Evolutionary conservation across 2,329 filamentous ascomycete species (phyloP), one percentile per base, ranked within the genome.

Genomic region (Sclerotinia trifoliorum): DNA sequence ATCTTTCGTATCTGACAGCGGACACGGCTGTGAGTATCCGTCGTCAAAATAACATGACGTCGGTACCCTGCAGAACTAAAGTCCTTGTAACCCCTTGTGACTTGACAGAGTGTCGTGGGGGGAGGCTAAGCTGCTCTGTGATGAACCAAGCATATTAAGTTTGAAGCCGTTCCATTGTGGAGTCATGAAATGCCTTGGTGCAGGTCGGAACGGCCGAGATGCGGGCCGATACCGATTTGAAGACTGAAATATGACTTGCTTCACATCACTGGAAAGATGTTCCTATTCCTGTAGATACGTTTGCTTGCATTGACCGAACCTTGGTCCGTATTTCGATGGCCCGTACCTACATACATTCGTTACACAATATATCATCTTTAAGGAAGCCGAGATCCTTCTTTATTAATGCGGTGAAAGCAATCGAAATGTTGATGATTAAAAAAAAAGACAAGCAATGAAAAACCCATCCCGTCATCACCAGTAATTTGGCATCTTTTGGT

Each of bases 51-150:
- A 71, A 63, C 56, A 69, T 75, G 73, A 74, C 70, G 68, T 73
- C 73, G 74, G 72, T 70, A 63, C 72, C 74, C 71, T 75, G 74
- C 73, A 75, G 70, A 69, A 58, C 49, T 35, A 44, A 44, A 64
- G 65, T 65, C 68, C 68, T 71, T 73, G 69, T 72, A 68, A 52
- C 48, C 60, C 60, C 46, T 55, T 67, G 17, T 52, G 56, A 66
- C 65, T 66, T 66, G 55, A 61, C 24, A 66, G 32, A 66, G 29
- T 48, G 61, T 61, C 29, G 39, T 26, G 26, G 17, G 29, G 35
- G 11, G 11, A 51, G 44, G 57, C 44, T 67, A 57, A 55, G 66
- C 49, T 66, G 44, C 68, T 42, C 39, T 62, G 58, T 65, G 60
- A 71, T 66, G 67, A 66, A 68, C 62, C 54, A 68, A 39, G 48